phyloP scores from a whole-genome alignment of 2,329 filamentous ascomycete species.

The Trichoderma pleuroti region DNA sequence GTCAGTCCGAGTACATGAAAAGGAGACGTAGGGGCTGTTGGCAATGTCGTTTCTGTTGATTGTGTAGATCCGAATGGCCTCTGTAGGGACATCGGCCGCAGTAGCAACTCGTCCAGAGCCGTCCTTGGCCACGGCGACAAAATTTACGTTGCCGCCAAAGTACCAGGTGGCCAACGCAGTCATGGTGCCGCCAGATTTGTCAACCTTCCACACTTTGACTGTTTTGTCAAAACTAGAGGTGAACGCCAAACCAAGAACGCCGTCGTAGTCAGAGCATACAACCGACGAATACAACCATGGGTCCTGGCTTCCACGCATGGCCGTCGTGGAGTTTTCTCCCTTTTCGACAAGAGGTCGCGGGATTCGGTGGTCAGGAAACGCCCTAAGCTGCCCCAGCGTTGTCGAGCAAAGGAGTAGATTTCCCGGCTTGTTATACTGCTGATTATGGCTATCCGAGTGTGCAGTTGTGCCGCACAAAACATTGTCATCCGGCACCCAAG shows the following conservation, averaged over 20 bases:
- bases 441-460: slow-evolving; percentile 60
- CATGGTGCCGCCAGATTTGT: slow-evolving; percentile 41
- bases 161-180: slow-evolving; percentile 45
- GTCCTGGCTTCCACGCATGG: slow-evolving; percentile 57
- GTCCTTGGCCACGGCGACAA: slow-evolving; percentile 53
- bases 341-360: slow-evolving; percentile 50
- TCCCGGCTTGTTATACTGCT: slow-evolving; percentile 63
- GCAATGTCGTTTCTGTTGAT: slow-evolving; percentile 38
- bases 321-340: slow-evolving; percentile 52
- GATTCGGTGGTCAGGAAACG: slow-evolving; percentile 56
- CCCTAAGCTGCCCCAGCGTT: slow-evolving; percentile 41
- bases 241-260: slow-evolving; percentile 44
- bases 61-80: slow-evolving; percentile 57
- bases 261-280: slow-evolving; percentile 57
- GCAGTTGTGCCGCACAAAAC: slow-evolving; percentile 62
- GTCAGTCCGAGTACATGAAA: slow-evolving; percentile 42
- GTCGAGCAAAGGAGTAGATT: slow-evolving; percentile 57
- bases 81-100: slow-evolving; percentile 51
- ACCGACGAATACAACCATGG: slow-evolving; percentile 64
- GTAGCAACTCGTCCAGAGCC: slow-evolving; percentile 52
- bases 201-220: slow-evolving; percentile 56
- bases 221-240: slow-evolving; percentile 61
- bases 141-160: slow-evolving; percentile 59
- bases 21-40: slow-evolving; percentile 35
- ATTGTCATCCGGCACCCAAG: slow-evolving; percentile 52